Conservation (phyloP, 2,329 filamentous ascomycete species). For the Ascochyta rabiei region DNA sequence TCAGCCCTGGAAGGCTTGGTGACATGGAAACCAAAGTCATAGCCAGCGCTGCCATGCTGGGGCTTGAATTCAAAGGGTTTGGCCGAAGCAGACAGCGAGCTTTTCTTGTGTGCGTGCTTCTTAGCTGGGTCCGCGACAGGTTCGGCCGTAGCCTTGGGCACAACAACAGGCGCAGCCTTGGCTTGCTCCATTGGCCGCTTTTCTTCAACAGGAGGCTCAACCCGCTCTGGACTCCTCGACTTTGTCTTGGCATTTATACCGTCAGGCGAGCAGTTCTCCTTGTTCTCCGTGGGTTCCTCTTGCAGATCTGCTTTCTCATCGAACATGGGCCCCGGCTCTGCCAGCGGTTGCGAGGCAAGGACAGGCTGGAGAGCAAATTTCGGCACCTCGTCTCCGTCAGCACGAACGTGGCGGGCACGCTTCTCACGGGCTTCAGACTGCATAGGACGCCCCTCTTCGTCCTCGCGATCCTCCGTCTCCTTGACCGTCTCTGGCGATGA, state of each 20-base stretch:
- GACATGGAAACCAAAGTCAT: slow-evolving; percentile 48
- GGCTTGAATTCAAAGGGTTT: slow-evolving; percentile 66
- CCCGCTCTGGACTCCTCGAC: slow-evolving; percentile 37
- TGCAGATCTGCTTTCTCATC: slow-evolving; percentile 28
- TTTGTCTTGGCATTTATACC: slow-evolving; percentile 29
- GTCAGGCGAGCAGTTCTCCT: slow-evolving; percentile 46
- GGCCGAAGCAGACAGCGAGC: slow-evolving; percentile 72
- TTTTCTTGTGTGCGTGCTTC: slow-evolving; percentile 48
- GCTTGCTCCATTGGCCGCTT: slow-evolving; percentile 25
- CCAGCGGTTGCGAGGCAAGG: slow-evolving; percentile 47
- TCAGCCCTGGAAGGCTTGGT: slow-evolving; percentile 43
- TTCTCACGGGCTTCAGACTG: slow-evolving; percentile 74
- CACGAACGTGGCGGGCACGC: slow-evolving; percentile 69
- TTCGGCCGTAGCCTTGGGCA: slow-evolving; percentile 32
- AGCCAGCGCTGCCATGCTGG: slow-evolving; percentile 35
- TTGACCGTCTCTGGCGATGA: slow-evolving; percentile 50
- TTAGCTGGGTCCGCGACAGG: slow-evolving; percentile 35
- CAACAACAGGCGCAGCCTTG: slow-evolving; percentile 18
- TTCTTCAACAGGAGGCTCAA: slow-evolving; percentile 20
- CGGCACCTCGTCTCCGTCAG: slow-evolving; percentile 74
- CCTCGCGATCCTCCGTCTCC: slow-evolving; percentile 54
- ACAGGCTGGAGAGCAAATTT: slow-evolving; percentile 66
- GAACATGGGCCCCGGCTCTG: slow-evolving; percentile 35
- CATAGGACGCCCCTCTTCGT: slow-evolving; percentile 66
- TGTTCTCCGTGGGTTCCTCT: slow-evolving; percentile 38